Evolutionary conservation across 2,329 filamentous ascomycete genomes (phyloP), one percentile per base, ranked within the genome.

Genomic region (Trichoderma cornu-damae): DNA sequence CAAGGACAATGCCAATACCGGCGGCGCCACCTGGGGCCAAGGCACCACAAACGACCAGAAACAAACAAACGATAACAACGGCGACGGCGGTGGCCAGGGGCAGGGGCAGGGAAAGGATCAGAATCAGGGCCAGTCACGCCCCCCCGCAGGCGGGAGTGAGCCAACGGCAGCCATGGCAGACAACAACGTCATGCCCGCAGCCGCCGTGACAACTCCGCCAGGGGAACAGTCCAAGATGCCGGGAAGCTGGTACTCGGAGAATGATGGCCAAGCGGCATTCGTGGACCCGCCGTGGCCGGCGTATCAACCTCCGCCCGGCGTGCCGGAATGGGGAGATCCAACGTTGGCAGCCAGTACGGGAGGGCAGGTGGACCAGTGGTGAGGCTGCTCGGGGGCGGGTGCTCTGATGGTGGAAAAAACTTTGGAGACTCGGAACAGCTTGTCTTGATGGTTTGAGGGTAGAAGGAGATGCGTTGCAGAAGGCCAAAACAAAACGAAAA

Each of bases 341-440:
- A 63, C 62, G 3, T 64, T 68, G 58, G 71, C 71, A 18, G 69
- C 61, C 6, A 67, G 67, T n/a, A 71, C 72, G 0, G 44, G 62
- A 1, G 71, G 71, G 1, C 16, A 57, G n/a, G 61, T 63, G 2
- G 59, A n/a, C n/a, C n/a, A 65, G n/a, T 64, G 62, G 61, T 64
- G 53, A 57, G 26, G 51, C 11, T n/a, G n/a, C n/a, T n/a, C n/a
- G n/a, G n/a, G n/a, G n/a, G n/a, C n/a, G n/a, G n/a, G n/a, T n/a
- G n/a, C n/a, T n/a, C n/a, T n/a, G n/a, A n/a, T n/a, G n/a, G n/a
- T n/a, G n/a, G n/a, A n/a, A n/a, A n/a, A n/a, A n/a, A n/a, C n/a
- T n/a, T n/a, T n/a, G n/a, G n/a, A n/a, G n/a, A n/a, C n/a, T n/a
- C n/a, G n/a, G n/a, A n/a, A n/a, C n/a, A n/a, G n/a, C n/a, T n/a